Evolutionary conservation across 2,329 filamentous ascomycete species (phyloP).

Genomic region (Nemania sp.): DNA sequence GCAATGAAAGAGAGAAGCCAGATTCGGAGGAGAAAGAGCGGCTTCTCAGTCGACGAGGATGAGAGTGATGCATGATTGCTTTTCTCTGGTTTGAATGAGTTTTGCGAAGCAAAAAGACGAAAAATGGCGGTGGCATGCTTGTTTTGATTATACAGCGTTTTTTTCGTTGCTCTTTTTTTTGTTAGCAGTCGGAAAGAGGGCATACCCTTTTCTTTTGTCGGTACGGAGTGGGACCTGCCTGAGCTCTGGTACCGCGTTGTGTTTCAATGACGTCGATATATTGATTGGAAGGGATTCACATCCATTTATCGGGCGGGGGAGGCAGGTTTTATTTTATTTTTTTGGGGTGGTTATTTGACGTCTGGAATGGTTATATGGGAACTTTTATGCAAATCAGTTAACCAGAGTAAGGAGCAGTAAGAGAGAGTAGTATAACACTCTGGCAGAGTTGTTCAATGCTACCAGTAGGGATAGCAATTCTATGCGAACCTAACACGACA

Average conservation of each 20-base stretch:
- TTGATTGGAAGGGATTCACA: constrained; percentile 8
- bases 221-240: neutral
- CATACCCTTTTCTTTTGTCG: constrained; percentile 16
- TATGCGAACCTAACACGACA: neutral
- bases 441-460: too few species aligned
- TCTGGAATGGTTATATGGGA: neutral
- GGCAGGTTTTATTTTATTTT: neutral
- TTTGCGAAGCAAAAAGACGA: neutral
- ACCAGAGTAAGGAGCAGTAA: too few species aligned
- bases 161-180: neutral
- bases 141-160: neutral
- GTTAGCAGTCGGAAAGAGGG: neutral
- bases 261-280: constrained; percentile 3
- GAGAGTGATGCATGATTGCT: constrained; percentile 32
- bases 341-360: too few species aligned
- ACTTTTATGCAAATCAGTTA: neutral
- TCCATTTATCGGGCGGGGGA: neutral
- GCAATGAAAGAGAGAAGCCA: constrained; percentile 82
- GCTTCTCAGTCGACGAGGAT: constrained; percentile 27
- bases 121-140: neutral
- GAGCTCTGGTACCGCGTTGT: neutral
- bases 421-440: too few species aligned
- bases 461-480: neutral
- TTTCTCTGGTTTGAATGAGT: constrained; percentile 5
- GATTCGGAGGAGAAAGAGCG: constrained; percentile 59